phyloP scores from a whole-genome alignment of 2,329 filamentous ascomycete genomes.

The Diplodia intermedia region DNA sequence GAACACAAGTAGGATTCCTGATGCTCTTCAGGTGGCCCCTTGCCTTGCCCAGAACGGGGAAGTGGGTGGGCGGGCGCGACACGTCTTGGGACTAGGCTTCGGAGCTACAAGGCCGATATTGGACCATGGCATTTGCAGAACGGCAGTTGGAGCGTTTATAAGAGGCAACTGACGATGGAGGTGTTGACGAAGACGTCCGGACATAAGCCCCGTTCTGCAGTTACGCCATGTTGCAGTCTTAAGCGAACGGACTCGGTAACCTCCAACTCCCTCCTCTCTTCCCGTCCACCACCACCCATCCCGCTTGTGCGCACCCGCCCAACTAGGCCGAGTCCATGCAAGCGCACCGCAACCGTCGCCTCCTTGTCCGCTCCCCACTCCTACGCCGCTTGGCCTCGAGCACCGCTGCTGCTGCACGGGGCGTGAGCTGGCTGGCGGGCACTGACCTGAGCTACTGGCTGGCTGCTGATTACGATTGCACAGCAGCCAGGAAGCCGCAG shows the following conservation, averaged over 20 bases:
- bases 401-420: conserved; percentile 12
- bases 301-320: neutral
- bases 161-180: too few species aligned
- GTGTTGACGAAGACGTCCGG: too few species aligned
- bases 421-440: neutral
- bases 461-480: conserved; percentile 23
- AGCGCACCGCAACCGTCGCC: conserved; percentile 16
- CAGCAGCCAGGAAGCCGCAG: conserved; percentile 5
- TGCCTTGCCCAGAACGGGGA: conserved; percentile 14
- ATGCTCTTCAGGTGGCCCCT: neutral
- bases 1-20: conserved; percentile 20
- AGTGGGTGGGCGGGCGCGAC: neutral
- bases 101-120: neutral
- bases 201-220: neutral
- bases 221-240: neutral
- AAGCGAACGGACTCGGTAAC: neutral
- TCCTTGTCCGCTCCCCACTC: neutral
- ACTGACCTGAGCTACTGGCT: conserved; percentile 18
- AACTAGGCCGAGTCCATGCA: conserved; percentile 21
- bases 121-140: too few species aligned
- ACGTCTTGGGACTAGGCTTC: neutral
- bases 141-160: too few species aligned
- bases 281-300: neutral
- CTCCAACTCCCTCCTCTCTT: neutral
- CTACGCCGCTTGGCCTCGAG: conserved; percentile 19